Base-by-base conservation (phyloP, 2,329 filamentous ascomycete genomes). In the Tympanopsis confertula region DNA sequence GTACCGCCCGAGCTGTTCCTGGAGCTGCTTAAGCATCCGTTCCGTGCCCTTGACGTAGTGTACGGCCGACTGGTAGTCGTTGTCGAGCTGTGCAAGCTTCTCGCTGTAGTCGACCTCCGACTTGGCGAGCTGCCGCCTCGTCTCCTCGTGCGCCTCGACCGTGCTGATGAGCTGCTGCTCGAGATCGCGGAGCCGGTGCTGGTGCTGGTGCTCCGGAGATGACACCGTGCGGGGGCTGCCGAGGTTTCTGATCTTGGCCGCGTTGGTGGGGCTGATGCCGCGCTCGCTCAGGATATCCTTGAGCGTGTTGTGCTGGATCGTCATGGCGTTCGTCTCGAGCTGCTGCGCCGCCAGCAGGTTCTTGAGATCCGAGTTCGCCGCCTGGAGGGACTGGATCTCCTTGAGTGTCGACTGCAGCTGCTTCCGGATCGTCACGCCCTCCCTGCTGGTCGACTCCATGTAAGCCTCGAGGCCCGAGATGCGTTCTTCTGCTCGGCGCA, bases 41-140 rank as follows among this genome's bases (percentile, higher is more conserved):
- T 98, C 91, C 1, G 91, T 96, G 41, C 91, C 91, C 60, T 94
- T 93, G 47, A 98, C 86, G 53, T 98, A 98, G 59, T 95, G 91
- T 36, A 96, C 88, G 13, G 91, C 89, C 29, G 91, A 94, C 58
- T 95, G 87, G 55, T 98, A 95, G 57, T 98, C 91, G 54, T 88
- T 94, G 61, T 96, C 88, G 20, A 98, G 76, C 54, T 94, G 88
- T 41, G 86, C 76, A 37, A 98, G 71, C 58, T 95, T 95, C 56
- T 95, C 88, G 44, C 88, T 83, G 63, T 94, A 96, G 35, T 83
- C 75, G 39, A 78, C 72, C 55, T 94, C 89, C n/a, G 87, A 82
- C 51, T 94, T 67, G 43, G 91, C 85, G 45, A 87, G 86, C 3
- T 71, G 71, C 41, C 76, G 66, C 55, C 85, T 91, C 35, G 86